Conservation (phyloP, 768 basidiomycete species). For the Dentipellis fragilis region DNA sequence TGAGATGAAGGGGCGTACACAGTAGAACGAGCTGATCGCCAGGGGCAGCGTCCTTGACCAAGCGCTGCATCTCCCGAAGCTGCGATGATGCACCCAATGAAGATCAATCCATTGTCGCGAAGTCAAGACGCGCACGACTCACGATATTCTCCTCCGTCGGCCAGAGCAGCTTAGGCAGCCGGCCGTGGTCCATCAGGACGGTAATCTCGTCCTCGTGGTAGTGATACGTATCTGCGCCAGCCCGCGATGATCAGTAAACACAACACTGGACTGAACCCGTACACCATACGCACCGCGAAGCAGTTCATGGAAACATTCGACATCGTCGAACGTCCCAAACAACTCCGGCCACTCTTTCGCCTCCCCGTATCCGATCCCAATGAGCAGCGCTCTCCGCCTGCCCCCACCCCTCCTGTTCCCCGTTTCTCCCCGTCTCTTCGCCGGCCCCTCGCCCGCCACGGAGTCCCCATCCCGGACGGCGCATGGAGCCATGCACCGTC, state of each 20-base stretch:
- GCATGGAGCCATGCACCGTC: no score
- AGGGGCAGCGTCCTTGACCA: slow-evolving; percentile 11
- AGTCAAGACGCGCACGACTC: not conserved
- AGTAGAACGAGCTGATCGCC: slow-evolving; percentile 18
- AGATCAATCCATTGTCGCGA: not conserved
- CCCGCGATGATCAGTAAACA: no score
- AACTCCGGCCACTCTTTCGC: slow-evolving; percentile 1
- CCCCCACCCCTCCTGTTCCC: no score
- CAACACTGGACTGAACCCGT: not conserved
- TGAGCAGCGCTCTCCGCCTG: slow-evolving; percentile 10
- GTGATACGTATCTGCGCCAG: slow-evolving; percentile 4
- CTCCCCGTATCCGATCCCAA: slow-evolving; percentile 10
- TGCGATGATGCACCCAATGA: not conserved
- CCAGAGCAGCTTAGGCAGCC: not conserved
- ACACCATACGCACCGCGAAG: slow-evolving; percentile 2
- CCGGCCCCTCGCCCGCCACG: no score
- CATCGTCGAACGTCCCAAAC: slow-evolving; percentile 10
- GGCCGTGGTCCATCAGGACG: slow-evolving; percentile 8
- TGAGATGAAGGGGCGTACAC: slow-evolving; percentile 12
- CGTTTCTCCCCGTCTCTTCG: no score
- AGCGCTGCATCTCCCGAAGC: slow-evolving; percentile 9
- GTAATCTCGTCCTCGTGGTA: slow-evolving; percentile 9
- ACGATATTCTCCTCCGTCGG: slow-evolving; percentile 14
- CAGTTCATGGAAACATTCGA: slow-evolving; percentile 2
- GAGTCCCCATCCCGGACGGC: no score